Conservation (phyloP, 179 eudicot species). For the Actinidia arguta region DNA sequence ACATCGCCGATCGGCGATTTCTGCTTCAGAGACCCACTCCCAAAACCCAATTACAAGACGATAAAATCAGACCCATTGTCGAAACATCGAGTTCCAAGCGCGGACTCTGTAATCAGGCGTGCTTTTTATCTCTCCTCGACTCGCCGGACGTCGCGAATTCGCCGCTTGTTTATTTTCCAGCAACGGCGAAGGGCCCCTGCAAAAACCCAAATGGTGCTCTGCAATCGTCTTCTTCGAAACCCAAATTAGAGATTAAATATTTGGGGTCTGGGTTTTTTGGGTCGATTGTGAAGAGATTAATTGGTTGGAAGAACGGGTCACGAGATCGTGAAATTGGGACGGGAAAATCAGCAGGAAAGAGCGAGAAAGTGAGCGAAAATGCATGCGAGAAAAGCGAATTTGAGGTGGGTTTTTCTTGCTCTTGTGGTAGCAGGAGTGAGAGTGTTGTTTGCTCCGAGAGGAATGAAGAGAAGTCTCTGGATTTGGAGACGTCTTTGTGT, state of each 20-base stretch:
- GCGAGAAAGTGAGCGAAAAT: constrained; percentile 19
- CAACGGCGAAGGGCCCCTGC: constrained; percentile 52
- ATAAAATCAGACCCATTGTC: constrained; percentile 39
- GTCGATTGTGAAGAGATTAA: constrained; percentile 62
- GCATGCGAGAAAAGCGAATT: background rate
- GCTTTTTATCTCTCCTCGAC: constrained; percentile 55
- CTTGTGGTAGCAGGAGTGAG: constrained; percentile 5
- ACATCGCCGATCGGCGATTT: constrained; percentile 57
- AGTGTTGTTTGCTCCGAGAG: constrained; percentile 42
- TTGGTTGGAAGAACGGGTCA: constrained; percentile 38
- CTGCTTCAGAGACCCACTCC: constrained; percentile 38
- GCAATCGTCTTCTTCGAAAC: constrained; percentile 29
- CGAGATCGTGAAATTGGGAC: constrained; percentile 30
- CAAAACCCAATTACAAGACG: constrained; percentile 29
- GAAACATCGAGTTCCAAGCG: constrained; percentile 28
- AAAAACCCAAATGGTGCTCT: constrained; percentile 34
- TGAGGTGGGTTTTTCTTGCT: background rate
- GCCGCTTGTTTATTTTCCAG: constrained; percentile 34
- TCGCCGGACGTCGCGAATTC: constrained; percentile 64
- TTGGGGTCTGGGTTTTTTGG: constrained; percentile 65
- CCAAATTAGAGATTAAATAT: constrained; percentile 33
- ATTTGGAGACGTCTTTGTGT: constrained; percentile 45
- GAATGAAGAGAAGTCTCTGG: constrained; percentile 47
- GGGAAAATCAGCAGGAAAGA: background rate
- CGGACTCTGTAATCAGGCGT: constrained; percentile 60